Evolutionary conservation across 2,329 filamentous ascomycete genomes (phyloP).

Genomic region (Coleophoma crateriformis): DNA sequence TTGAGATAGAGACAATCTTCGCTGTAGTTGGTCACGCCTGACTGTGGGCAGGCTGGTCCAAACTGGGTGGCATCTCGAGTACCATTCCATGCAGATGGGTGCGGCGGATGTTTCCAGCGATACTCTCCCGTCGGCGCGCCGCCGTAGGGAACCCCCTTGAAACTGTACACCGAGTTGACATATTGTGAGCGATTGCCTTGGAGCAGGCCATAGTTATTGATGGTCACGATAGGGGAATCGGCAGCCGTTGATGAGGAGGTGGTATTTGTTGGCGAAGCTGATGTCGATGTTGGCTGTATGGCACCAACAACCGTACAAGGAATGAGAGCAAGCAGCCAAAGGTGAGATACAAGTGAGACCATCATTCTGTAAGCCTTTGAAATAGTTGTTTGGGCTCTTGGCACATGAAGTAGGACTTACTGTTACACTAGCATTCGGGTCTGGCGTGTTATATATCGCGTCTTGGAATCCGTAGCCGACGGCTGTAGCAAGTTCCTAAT

Average conservation of each 20-base stretch:
- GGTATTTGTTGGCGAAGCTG: background rate
- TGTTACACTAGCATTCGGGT: too few relatives aligned
- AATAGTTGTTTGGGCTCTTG: too few relatives aligned
- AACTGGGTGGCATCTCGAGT: conserved; percentile 5
- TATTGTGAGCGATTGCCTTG: conserved; percentile 4
- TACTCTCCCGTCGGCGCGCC: conserved; percentile 3
- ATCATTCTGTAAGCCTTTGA: too few relatives aligned
- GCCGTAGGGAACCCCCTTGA: conserved; percentile 11
- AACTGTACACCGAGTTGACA: conserved; percentile 6
- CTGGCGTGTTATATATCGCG: too few relatives aligned
- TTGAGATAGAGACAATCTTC: conserved; percentile 31
- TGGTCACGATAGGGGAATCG: background rate
- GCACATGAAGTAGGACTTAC: too few relatives aligned
- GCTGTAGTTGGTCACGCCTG: conserved; percentile 7
- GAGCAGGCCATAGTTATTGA: background rate
- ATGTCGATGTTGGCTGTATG: background rate
- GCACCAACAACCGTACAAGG: background rate
- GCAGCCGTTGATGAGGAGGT: background rate
- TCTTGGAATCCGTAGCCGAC: too few relatives aligned
- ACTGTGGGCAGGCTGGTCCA: conserved; percentile 7
- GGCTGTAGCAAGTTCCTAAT: too few relatives aligned
- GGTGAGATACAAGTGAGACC: background rate
- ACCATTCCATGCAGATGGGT: conserved; percentile 1
- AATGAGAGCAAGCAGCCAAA: background rate
- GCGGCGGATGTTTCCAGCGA: conserved; percentile 5